These are phyloP conservation scores for Dothideomycetes sp. DNA, from an alignment of 2,329 filamentous ascomycete species.

Conservation along the genomic window DNA sequence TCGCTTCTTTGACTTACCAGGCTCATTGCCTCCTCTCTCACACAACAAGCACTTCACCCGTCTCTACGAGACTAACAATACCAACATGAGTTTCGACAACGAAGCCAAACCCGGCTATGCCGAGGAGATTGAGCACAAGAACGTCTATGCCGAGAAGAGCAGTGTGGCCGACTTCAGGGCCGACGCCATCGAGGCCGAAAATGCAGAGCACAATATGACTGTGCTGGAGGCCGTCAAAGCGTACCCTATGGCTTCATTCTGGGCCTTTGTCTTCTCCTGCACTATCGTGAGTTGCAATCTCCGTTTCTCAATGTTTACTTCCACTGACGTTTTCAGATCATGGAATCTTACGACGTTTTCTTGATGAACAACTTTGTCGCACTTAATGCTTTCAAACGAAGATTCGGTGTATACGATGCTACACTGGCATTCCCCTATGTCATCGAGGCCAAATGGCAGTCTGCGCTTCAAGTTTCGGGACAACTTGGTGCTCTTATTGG, in stretches of 20 bases:
- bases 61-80: too few relatives aligned
- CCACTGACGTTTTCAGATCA: constrained; percentile 40
- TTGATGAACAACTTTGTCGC: constrained; percentile 52
- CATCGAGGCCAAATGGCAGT: constrained; percentile 49
- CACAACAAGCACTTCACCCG: too few relatives aligned
- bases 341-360: constrained; percentile 57
- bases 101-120: constrained; percentile 2
- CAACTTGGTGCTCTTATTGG: constrained; percentile 52
- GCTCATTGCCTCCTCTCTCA: too few relatives aligned
- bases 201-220: constrained; percentile 42
- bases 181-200: constrained; percentile 50
- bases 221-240: constrained; percentile 41
- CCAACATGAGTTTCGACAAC: constrained; percentile 1
- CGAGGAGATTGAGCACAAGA: not conserved
- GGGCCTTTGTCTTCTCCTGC: constrained; percentile 48
- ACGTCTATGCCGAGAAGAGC: not conserved
- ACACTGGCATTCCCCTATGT: constrained; percentile 21
- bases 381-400: constrained; percentile 35
- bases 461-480: constrained; percentile 46
- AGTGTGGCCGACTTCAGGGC: constrained; percentile 35
- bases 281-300: constrained; percentile 40
- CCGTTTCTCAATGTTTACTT: constrained; percentile 8
- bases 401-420: constrained; percentile 38
- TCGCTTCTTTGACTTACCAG: too few relatives aligned
- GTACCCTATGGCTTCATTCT: constrained; percentile 45